Evolutionary conservation across 2,329 filamentous ascomycete species (phyloP).

Genomic region (Raffaelea albimanens): DNA sequence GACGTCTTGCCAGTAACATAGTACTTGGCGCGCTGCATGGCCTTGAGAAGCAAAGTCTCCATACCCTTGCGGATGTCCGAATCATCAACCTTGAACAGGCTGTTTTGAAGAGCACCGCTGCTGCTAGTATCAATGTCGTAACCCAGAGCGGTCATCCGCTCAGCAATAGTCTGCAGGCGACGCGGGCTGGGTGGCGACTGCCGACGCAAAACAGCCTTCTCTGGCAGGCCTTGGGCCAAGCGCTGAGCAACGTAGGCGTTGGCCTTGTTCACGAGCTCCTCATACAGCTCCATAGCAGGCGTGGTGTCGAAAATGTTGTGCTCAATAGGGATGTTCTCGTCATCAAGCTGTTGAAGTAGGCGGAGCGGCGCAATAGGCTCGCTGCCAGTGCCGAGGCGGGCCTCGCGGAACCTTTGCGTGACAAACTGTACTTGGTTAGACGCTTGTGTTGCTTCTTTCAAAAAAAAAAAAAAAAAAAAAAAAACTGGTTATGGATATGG

Average conservation of each 20-base stretch:
- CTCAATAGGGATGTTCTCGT: conserved; percentile 95
- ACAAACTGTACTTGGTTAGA: conserved; percentile 53
- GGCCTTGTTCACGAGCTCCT: conserved; percentile 89
- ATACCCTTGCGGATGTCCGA: conserved; percentile 88
- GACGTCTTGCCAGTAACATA: conserved; percentile 72
- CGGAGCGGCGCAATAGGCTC: conserved; percentile 77
- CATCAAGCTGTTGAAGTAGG: conserved; percentile 86
- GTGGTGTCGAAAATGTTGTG: conserved; percentile 93
- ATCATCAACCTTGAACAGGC: conserved; percentile 88
- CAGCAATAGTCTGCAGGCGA: conserved; percentile 80
- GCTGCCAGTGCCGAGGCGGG: conserved; percentile 70
- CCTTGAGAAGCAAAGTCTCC: conserved; percentile 91
- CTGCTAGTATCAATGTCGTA: conserved; percentile 83
- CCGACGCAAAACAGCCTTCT: conserved; percentile 85
- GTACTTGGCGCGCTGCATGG: conserved; percentile 95
- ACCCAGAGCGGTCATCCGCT: conserved; percentile 85
- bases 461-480: background rate
- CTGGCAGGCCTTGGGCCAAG: conserved; percentile 67
- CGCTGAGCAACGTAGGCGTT: conserved; percentile 85
- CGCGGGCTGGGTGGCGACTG: conserved; percentile 79
- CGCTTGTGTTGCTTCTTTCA: too few species aligned
- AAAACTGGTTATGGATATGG: background rate
- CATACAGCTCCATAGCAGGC: conserved; percentile 81
- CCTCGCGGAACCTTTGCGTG: conserved; percentile 82
- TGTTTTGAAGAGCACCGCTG: conserved; percentile 87